Base-by-base conservation (phyloP, 306 rosid genomes). In the Rosa rugosa region DNA sequence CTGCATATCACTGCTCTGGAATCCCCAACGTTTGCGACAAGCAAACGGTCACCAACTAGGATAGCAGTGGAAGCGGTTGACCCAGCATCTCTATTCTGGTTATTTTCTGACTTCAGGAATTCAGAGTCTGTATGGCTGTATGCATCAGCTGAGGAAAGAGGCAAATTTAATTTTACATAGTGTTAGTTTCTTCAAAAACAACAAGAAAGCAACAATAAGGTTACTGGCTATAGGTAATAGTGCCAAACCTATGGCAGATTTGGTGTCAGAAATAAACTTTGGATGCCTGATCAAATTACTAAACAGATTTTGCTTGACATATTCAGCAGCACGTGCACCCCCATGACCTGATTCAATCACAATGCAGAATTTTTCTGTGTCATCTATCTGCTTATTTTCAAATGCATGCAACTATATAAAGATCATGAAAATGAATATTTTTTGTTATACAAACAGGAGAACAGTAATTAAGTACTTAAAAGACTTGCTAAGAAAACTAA, bases 51-150 rank as follows among this genome's bases (percentile, higher is more conserved):
- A 75, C 98, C 98, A 77, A 94, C 98, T 57, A 94, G 85, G 79
- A 94, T 90, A 56, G 98, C 98, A 78, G 97, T 94, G 82, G 98
- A 94, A 79, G 98, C 98, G 81, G 98, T 94, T 73, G 98, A 94
- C 54, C 98, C 98, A 73, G 98, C 98, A 81, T 94, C 98, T 79
- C 94, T 87, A 80, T 90, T 88, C 78, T 94, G 97, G 64, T 66
- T 87, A 79, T 94, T 92, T 81, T 94, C 98, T 11, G 92, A 90
- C 86, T 94, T 94, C 87, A 94, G 90, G 85, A 92, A 90, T 83
- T 94, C 97, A 4, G 94, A 87, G 83, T 94, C 98, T 69, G 97
- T 94, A 51, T 87, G 97, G 84, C 84, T 94, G 82, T 94, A 94
- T 23, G 98, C 97, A 74, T 94, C 98, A 83, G 97, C 98, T 94